Evolutionary conservation across 2,329 filamentous ascomycete genomes (phyloP).

Genomic region (Microcyclosporella mali): DNA sequence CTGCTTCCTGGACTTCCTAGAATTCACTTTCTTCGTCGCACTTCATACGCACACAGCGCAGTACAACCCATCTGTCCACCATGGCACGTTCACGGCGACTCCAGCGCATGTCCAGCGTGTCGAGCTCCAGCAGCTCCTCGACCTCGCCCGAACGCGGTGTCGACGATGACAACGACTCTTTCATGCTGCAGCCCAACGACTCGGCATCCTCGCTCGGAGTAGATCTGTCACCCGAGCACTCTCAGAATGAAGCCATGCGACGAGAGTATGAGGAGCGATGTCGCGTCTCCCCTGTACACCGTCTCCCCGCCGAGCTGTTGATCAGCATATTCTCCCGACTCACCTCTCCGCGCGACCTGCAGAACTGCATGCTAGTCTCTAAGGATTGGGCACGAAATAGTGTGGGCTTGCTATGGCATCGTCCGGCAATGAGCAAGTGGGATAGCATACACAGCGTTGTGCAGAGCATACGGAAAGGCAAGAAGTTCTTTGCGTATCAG

Average conservation of each 20-base stretch:
- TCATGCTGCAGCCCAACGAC: slow-evolving; percentile 74
- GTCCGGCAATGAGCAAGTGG: slow-evolving; percentile 86
- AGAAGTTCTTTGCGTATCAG: slow-evolving; percentile 82
- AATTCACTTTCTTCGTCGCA: too few species aligned
- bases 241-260: slow-evolving; percentile 61
- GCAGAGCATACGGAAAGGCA: slow-evolving; percentile 61
- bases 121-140: slow-evolving; percentile 55
- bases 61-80: not conserved
- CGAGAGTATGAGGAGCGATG: slow-evolving; percentile 55
- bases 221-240: slow-evolving; percentile 46
- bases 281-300: slow-evolving; percentile 71
- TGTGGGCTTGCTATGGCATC: slow-evolving; percentile 90
- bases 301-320: slow-evolving; percentile 87
- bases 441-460: slow-evolving; percentile 74
- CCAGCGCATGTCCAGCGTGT: slow-evolving; percentile 29
- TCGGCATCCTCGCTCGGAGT: slow-evolving; percentile 86
- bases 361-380: slow-evolving; percentile 88
- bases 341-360: slow-evolving; percentile 63
- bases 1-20: too few species aligned
- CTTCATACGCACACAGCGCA: not conserved
- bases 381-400: slow-evolving; percentile 88
- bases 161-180: slow-evolving; percentile 91
- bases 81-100: slow-evolving; percentile 26
- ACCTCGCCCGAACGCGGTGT: slow-evolving; percentile 69
- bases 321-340: slow-evolving; percentile 89